Conservation (phyloP, 2,329 filamentous ascomycete genomes). For the Verticillium alfalfae region DNA sequence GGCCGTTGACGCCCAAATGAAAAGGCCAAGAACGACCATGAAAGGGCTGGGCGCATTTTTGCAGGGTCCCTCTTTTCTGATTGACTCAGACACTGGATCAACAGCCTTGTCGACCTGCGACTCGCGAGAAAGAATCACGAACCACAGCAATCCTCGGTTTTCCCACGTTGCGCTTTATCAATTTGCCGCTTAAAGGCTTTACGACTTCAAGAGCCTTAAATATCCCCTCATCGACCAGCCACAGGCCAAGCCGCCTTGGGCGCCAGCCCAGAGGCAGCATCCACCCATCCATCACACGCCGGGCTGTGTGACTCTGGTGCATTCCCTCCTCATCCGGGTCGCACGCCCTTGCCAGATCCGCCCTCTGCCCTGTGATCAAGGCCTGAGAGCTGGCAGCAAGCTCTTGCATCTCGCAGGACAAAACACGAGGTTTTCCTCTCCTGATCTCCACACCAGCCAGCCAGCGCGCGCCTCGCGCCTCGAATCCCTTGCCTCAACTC, state of each 20-base stretch:
- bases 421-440: neutral
- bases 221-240: neutral
- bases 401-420: neutral
- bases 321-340: neutral
- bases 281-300: neutral
- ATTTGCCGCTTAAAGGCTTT: neutral
- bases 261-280: slow-evolving; percentile 1
- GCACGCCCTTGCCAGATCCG: neutral
- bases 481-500: neutral
- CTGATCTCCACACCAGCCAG: neutral
- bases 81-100: neutral
- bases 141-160: neutral
- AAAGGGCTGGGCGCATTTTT: slow-evolving; percentile 1
- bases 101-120: neutral
- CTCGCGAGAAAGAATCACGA: neutral
- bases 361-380: too few relatives aligned
- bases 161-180: neutral
- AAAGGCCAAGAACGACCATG: neutral
- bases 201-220: neutral
- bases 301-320: neutral
- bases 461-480: too few relatives aligned
- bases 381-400: neutral
- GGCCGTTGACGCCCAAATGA: neutral
- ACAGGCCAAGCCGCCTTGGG: neutral
- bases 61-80: neutral